These are phyloP conservation scores for Citrus maxima DNA, from an alignment of 345 rosid species.

Conservation along the genomic window DNA sequence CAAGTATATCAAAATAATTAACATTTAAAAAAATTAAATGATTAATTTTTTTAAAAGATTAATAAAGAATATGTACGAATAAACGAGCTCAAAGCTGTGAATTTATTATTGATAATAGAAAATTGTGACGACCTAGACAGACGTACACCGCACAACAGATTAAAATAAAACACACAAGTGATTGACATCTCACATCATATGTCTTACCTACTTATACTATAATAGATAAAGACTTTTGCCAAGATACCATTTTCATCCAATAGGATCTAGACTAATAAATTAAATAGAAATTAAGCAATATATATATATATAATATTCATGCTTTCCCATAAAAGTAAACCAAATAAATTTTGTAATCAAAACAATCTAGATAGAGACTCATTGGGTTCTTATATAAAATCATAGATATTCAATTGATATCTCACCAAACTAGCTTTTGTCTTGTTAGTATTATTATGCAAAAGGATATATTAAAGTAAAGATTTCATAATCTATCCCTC, in stretches of 20 bases:
- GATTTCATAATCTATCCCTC: neutral
- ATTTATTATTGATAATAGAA: too few relatives aligned
- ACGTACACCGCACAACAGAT: neutral
- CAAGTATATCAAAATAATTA: too few relatives aligned
- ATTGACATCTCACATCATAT: constrained; percentile 9
- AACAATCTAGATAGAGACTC: neutral
- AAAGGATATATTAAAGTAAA: constrained; percentile 4
- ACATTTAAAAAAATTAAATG: too few relatives aligned
- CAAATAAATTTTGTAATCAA: neutral
- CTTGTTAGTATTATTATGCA: neutral
- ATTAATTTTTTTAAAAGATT: too few relatives aligned
- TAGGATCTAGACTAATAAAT: neutral
- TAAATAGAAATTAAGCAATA: too few relatives aligned
- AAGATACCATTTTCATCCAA: constrained; percentile 11
- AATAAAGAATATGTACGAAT: too few relatives aligned
- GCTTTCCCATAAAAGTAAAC: constrained; percentile 9
- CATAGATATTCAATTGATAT: neutral
- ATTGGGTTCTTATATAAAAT: neutral
- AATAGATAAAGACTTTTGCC: neutral
- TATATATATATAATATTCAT: neutral
- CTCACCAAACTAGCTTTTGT: constrained; percentile 13
- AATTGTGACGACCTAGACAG: too few relatives aligned
- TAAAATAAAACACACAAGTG: neutral
- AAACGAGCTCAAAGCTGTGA: too few relatives aligned
- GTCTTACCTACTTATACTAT: neutral